Evolutionary conservation across 768 basidiomycete genomes (phyloP).

Genomic region (Dentipellis fragilis): DNA sequence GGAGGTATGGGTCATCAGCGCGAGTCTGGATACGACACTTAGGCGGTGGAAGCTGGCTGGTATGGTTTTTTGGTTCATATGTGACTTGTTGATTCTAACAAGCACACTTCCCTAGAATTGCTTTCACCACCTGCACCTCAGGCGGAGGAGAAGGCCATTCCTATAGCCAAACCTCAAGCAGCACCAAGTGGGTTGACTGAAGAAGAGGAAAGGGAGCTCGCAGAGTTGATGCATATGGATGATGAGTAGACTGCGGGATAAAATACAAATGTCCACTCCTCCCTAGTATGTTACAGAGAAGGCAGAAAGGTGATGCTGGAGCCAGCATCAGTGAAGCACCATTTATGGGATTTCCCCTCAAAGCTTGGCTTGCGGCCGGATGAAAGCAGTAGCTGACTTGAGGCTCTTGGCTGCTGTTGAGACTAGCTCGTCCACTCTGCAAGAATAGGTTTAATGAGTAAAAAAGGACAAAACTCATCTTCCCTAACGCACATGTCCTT

Average conservation of each 20-base stretch:
- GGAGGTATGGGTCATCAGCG: conserved; percentile 77
- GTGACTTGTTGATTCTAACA: background rate
- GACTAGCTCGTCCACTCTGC: conserved; percentile 76
- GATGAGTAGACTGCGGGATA: conserved; percentile 9
- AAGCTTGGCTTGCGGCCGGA: conserved; percentile 41
- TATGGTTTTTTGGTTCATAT: conserved; percentile 20
- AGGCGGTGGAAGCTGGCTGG: conserved; percentile 72
- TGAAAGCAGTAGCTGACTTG: conserved; percentile 30
- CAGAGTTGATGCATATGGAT: conserved; percentile 62
- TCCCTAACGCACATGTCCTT: conserved; percentile 57
- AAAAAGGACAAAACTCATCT: background rate
- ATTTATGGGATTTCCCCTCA: conserved; percentile 15
- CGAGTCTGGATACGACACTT: conserved; percentile 80
- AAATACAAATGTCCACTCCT: background rate
- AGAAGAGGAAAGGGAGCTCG: conserved; percentile 86
- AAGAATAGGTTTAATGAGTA: background rate
- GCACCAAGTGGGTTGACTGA: conserved; percentile 47
- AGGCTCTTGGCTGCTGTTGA: conserved; percentile 54
- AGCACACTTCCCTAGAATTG: no score
- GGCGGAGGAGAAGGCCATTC: background rate
- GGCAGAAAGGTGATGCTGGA: background rate
- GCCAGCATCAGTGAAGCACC: background rate
- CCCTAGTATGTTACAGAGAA: background rate
- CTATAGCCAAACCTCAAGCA: background rate
- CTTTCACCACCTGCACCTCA: background rate